These are phyloP conservation scores for Avena eriantha DNA, from an alignment of 176 grass and related monocot genomes.

Conservation along the genomic window DNA sequence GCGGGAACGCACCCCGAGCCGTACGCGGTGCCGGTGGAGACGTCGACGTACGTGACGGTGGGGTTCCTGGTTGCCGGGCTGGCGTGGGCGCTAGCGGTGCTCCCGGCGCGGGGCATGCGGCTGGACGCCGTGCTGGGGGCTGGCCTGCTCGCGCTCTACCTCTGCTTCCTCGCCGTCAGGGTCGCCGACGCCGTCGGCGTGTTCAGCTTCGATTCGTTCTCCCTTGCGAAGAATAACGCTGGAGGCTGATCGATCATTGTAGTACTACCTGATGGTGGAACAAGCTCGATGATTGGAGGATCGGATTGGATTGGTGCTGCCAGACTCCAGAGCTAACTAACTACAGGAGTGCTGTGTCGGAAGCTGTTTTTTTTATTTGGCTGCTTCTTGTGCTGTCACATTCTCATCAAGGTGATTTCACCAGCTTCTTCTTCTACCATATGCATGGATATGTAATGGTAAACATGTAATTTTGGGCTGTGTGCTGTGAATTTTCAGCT, in stretches of 20 bases:
- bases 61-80: slow-evolving; percentile 61
- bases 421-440: not conserved
- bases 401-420: not conserved
- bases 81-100: slow-evolving; percentile 61
- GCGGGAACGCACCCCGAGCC: slow-evolving; percentile 46
- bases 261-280: not conserved
- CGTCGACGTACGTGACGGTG: slow-evolving; percentile 55
- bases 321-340: not conserved
- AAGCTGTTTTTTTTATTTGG: not conserved
- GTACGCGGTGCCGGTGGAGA: slow-evolving; percentile 48
- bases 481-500: not conserved
- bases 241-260: not conserved
- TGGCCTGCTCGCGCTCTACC: slow-evolving; percentile 63
- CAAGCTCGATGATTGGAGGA: too few species aligned
- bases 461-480: not conserved
- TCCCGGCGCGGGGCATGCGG: slow-evolving; percentile 67
- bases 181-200: not conserved
- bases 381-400: not conserved
- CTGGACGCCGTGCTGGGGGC: slow-evolving; percentile 60
- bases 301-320: not conserved
- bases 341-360: not conserved
- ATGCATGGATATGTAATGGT: too few species aligned
- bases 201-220: not conserved
- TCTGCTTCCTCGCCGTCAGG: slow-evolving; percentile 57
- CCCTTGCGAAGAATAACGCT: not conserved